phyloP scores from a whole-genome alignment of 2,329 filamentous ascomycete genomes.

The Didymella pinodella region DNA sequence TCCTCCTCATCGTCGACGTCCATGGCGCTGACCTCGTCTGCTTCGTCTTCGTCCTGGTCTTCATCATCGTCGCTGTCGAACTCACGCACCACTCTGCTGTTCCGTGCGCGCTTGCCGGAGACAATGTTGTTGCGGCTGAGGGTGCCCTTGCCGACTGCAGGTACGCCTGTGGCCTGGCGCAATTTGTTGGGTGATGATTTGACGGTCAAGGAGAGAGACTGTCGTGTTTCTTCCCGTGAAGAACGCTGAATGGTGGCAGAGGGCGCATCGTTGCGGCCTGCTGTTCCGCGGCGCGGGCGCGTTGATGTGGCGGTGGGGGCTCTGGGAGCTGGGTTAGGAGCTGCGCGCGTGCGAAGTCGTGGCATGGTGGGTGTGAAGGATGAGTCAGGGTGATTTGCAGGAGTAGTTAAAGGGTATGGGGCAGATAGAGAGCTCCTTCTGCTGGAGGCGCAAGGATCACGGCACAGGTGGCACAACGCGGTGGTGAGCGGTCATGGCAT shows the following conservation, averaged over 20 bases:
- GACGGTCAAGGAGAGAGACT: slow-evolving; percentile 59
- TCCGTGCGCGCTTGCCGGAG: slow-evolving; percentile 50
- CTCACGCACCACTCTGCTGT: slow-evolving; percentile 50
- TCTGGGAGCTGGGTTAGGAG: slow-evolving; percentile 45
- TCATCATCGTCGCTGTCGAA: slow-evolving; percentile 54
- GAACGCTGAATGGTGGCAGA: slow-evolving; percentile 50
- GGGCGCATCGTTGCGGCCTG: slow-evolving; percentile 40
- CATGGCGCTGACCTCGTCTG: slow-evolving; percentile 52
- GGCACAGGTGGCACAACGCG: slow-evolving; percentile 30
- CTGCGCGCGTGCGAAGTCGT: slow-evolving; percentile 49
- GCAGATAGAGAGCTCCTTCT: slow-evolving; percentile 24
- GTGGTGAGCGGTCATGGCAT: slow-evolving; percentile 31
- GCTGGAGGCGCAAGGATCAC: slow-evolving; percentile 29
- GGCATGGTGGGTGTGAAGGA: slow-evolving; percentile 39
- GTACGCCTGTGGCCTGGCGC: slow-evolving; percentile 55
- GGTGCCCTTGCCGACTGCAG: slow-evolving; percentile 33
- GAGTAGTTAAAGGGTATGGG: slow-evolving; percentile 21
- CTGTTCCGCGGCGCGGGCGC: slow-evolving; percentile 48
- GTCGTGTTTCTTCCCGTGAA: slow-evolving; percentile 54
- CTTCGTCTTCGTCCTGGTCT: slow-evolving; percentile 52
- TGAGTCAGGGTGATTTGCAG: neutral
- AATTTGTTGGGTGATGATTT: slow-evolving; percentile 60
- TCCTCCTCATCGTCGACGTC: slow-evolving; percentile 52
- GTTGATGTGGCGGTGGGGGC: slow-evolving; percentile 49
- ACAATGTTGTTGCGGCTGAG: slow-evolving; percentile 50